Evolutionary conservation across 768 basidiomycete species (phyloP), one percentile per base, ranked within the genome.

Genomic region (Stropharia rugosoannulata): DNA sequence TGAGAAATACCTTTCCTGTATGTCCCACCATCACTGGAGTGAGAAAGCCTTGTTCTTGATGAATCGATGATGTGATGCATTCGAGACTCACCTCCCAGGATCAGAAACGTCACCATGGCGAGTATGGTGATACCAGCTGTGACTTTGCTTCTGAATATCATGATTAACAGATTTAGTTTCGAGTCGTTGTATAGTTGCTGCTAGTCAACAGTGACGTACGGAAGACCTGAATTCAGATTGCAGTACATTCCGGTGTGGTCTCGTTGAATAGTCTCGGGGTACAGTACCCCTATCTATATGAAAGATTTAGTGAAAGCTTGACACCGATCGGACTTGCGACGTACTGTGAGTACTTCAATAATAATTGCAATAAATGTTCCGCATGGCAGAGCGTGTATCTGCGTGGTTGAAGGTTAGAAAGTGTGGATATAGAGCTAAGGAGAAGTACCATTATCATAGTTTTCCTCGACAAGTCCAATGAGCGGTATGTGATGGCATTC

Each of bases 361-460:
- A 50, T 2, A 25, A 40, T 39, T 19, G 3, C 49, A 25, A 5
- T 16, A 39, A 39, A 50, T 22, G 22, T 5, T 15, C 13, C 15
- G 10, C 37, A 50, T 19, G 49, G 49, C 3, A 50, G 19, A 39
- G 49, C 37, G n/a, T 50, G 49, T n/a, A 50, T 50, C 49, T 50
- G 12, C 11, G 32, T 2, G 38, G 19, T 19, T 6, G 11, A 15
- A 15, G 3, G 13, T 15, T 12, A 11, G 13, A 45, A 8, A 15
- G 3, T 45, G 12, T 12, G 18, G 6, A 22, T 11, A 3, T 39
- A 39, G 37, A 19, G 22, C 37, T 19, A 39, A 39, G 11, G 38
- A 39, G 38, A 39, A 39, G 38, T 22, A 22, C 22, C 22, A 22
- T 22, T 22, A 22, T 22, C 22, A 22, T 22, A 4, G 22, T 22